Base-by-base conservation (phyloP, 2,329 filamentous ascomycete species). In the Fusarium sp. region DNA sequence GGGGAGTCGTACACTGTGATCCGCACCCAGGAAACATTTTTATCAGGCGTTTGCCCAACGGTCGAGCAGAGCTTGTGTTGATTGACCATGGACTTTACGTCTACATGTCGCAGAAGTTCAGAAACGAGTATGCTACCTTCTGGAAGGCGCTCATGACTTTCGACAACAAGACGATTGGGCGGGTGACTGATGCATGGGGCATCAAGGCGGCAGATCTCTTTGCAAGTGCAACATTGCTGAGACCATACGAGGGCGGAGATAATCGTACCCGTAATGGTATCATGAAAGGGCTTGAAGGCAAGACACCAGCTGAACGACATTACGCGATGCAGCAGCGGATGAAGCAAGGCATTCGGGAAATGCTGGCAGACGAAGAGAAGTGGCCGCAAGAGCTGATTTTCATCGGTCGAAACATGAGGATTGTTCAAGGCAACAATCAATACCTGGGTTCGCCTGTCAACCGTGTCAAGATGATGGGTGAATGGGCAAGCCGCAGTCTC, bases 71-170 rank as follows among this genome's bases (percentile, higher is more conserved):
- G 81, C 86, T 99, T 31, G 95, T 98, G 1, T 89, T 99, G 36
- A 97, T 99, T 77, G 96, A 99, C 79, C 96, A 99, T 79, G 96
- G 96, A 0, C 88, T 99, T 8, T 99, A 99, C 81, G 93, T 98
- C 57, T 91, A 92, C 79, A 96, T 98, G 92, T 85, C 88, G 26
- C 90, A 92, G 2, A 83, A 88, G 62, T 97, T 98, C 82, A 88
- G 94, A 12, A 90, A 91, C 75, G 89, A 98, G 78, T 98, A 98
- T 79, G 89, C 90, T 18, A 83, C 88, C 6, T 96, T 99, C 82
- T 99, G 96, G 96, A 97, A 97, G 79, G 90, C 92, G 1, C 87
- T 99, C 12, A 89, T 98, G 83, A 94, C 93, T 1, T 96, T 98
- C 71, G 96, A 99, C 83, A 97, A 97, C 80, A 83, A 86, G 23